Conservation (phyloP, 1,284 basidiomycete species). For the Cryptococcus sp. region DNA sequence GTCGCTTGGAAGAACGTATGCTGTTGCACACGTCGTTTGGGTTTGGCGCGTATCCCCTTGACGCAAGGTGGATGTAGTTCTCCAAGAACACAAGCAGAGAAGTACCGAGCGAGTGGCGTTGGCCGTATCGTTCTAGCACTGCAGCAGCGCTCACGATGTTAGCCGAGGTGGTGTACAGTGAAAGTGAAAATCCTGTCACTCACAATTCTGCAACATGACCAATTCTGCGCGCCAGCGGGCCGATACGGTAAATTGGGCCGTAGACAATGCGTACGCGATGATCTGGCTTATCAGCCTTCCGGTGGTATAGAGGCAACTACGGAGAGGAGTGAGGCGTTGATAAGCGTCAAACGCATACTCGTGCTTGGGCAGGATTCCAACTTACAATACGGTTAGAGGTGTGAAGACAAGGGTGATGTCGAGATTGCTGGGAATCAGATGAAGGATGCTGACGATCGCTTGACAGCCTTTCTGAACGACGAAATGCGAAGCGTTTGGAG, state of each 20-base stretch:
- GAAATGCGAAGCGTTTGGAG: constrained; percentile 15
- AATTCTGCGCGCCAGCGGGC: constrained; percentile 38
- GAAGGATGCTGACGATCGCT: constrained; percentile 35
- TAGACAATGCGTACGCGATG: constrained; percentile 23
- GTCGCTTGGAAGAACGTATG: no score
- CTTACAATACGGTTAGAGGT: constrained; percentile 39
- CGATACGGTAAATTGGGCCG: constrained; percentile 26
- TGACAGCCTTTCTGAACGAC: constrained; percentile 35
- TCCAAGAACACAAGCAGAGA: constrained; percentile 20
- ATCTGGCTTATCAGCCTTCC: constrained; percentile 38
- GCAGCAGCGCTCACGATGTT: background rate
- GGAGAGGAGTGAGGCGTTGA: constrained; percentile 2
- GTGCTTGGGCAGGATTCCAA: background rate
- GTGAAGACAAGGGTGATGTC: constrained; percentile 41
- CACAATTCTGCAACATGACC: constrained; percentile 25
- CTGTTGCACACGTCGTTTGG: background rate
- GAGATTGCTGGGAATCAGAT: constrained; percentile 45
- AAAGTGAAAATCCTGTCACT: constrained; percentile 6
- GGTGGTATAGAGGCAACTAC: constrained; percentile 37
- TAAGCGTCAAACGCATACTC: background rate
- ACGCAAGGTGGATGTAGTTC: constrained; percentile 9
- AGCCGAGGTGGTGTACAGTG: background rate
- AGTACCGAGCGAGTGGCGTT: constrained; percentile 22
- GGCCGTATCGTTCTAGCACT: constrained; percentile 26
- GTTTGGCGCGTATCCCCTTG: background rate